Evolutionary conservation across 225 moss, liverwort and hornwort genomes (phyloP), one percentile per base, ranked within the genome.

Genomic region (Ulota crispa): DNA sequence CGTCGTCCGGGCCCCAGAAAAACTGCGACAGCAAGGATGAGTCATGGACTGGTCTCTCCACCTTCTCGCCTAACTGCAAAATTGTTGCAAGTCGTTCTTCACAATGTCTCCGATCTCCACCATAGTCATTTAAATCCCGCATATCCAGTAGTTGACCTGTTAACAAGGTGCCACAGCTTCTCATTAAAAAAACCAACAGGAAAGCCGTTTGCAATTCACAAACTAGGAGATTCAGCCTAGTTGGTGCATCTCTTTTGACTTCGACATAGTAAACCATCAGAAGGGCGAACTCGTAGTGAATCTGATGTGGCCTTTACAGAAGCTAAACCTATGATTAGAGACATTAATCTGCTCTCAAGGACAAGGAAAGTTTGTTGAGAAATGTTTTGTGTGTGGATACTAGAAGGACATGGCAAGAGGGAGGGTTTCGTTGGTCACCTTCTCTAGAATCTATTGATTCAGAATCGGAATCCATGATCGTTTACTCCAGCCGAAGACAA

Each of bases 1-100:
- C 93, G 68, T 91, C 92, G 64, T 95, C 93, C 39, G 80, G 81
- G 12, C 85, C 85, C 90, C 89, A 87, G 66, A 95, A 91, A 42
- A 78, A 88, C 71, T 85, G 89, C 21, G 86, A 81, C 6, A 89
- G 78, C 31, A 85, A 83, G 12, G 89, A 86, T 4, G 87, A 81
- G 21, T 93, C 89, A 16, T 86, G 83, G 11, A 79, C 73, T 37
- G 85, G 83, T 64, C 81, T 86, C 65, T 87, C 83, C 62, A 80
- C 80, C 73, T 88, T 83, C 75, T 88, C 85, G 67, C 32, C 69
- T 41, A 80, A 52, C 69, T 89, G 89, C 86, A 78, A 50, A 66
- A 20, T 37, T 0, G 77, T 36, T 66, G 73, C 31, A 47, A 37
- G 63, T 64, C 61, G 72, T 43, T 87, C 81, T 45, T 81, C 81